Conservation (phyloP, 2,329 filamentous ascomycete genomes). For the Lecanosticta acicola region DNA sequence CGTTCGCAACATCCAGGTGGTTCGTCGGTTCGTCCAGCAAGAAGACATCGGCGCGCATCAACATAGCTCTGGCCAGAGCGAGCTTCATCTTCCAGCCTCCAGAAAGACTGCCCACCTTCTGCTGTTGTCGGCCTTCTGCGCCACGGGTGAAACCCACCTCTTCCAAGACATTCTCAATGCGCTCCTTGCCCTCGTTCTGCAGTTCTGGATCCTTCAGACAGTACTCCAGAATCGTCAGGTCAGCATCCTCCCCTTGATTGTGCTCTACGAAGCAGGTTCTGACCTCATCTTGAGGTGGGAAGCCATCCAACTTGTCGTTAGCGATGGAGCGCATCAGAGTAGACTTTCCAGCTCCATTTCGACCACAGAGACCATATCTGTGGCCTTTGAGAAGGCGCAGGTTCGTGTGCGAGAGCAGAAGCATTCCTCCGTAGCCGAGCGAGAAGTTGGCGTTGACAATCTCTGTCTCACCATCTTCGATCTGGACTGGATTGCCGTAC, state of each 20-base stretch:
- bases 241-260: conserved; percentile 96
- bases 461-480: conserved; percentile 87
- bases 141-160: conserved; percentile 93
- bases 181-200: conserved; percentile 67
- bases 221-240: conserved; percentile 92
- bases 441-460: conserved; percentile 99
- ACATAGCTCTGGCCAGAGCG: conserved; percentile 89
- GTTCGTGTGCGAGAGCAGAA: conserved; percentile 92
- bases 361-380: conserved; percentile 91
- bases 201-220: conserved; percentile 85
- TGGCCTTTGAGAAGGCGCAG: conserved; percentile 91
- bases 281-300: conserved; percentile 85
- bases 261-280: conserved; percentile 98
- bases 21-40: conserved; percentile 98
- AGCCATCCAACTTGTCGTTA: conserved; percentile 91
- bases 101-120: conserved; percentile 89
- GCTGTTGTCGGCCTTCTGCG: conserved; percentile 78
- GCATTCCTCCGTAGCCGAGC: conserved; percentile 94
- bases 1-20: conserved; percentile 92
- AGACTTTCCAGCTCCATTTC: conserved; percentile 98
- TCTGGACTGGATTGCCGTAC: conserved; percentile 75
- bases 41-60: conserved; percentile 92
- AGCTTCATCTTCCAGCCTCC: conserved; percentile 99
- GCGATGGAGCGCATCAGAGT: conserved; percentile 97
- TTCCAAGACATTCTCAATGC: conserved; percentile 74